Evolutionary conservation across 73 alveolate genomes (phyloP), one percentile per base, ranked within the genome.

Genomic region (Paramecium biaurelia): DNA sequence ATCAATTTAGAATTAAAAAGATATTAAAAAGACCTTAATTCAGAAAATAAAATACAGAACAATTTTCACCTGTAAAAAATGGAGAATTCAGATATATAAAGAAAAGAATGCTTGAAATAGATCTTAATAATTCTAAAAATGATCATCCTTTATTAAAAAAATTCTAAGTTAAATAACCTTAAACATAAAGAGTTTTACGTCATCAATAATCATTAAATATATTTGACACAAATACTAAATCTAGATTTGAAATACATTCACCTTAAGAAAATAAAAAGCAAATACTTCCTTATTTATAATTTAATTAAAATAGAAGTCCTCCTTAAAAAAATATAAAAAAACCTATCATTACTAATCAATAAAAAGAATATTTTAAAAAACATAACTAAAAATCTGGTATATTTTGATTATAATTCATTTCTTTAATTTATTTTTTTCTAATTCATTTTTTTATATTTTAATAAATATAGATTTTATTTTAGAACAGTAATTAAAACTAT

Each of bases 1-100:
- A 63, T 63, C 47, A 63, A 63, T 63, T 63, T 32, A 63, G 47
- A 63, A 63, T 63, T 63, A 63, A 63, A 63, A 63, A 63, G 84
- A 32, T 63, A 15, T 12, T 32, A 11, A 63, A 63, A 63, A 63
- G 45, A 63, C 84, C 41, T 26, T 9, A 63, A 32, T 30, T 26
- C 6, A 24, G 84, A 63, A 63, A 63, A 26, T 63, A 63, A 34
- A 26, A 63, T 30, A 63, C 84, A 63, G 84, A 63, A 63, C 12
- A 63, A 63, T 63, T 63, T 32, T 63, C 84, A 63, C 84, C 84
- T 14, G 43, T 63, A 1, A 63, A 63, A 32, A 63, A 63, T 32
- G 84, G 84, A 63, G 84, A 63, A 12, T 63, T 63, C 11, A 63
- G 84, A 26, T 63, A 23, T 63, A 26, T 63, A 5, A 63, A 63